Base-by-base conservation (phyloP, 1,284 basidiomycete species). In the Cryptococcus maquisensis region DNA sequence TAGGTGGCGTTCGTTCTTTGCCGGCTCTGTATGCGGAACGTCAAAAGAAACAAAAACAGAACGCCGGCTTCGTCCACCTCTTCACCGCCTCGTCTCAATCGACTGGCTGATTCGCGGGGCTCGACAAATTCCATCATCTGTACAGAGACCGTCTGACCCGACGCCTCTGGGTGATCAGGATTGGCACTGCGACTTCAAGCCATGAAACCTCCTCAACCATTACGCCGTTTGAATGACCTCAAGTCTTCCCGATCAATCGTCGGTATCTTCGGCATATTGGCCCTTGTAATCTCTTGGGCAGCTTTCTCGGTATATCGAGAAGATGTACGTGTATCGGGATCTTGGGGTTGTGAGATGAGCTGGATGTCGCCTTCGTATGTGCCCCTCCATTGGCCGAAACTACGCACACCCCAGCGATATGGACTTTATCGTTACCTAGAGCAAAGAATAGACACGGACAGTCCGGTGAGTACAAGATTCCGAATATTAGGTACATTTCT, bases 321-420 rank as follows among this genome's bases (percentile, higher is more conserved):
- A 10, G 61, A 63, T 40, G 38, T 54, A 20, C n/a, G 24, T 10
- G 23, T 48, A 8, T 63, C 65, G 5, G 73, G 72, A 4, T 26
- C 59, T 18, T 76, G 70, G 70, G 71, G 75, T 1, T 99, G 95
- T 76, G 85, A 90, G 51, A 98, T 98, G 95, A 92, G 91, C 56
- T 93, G 86, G 81, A 98, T 98, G 96, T 88, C 83, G 4, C 95
- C 94, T 1, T 87, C 87, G 5, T 98, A 98, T 74, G 26, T 45
- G 0, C 53, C 35, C 1, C 75, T 53, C 78, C 82, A 15, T 84
- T 88, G 84, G 86, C 84, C 28, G 81, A 84, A 20, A 77, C 90
- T 50, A 12, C 61, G 58, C 6, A 84, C 84, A 20, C 28, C 7
- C 28, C 72, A 73, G 20, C 82, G 90, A 55, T 98, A 98, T 73